phyloP scores from a whole-genome alignment of 2,329 filamentous ascomycete genomes.

The Aspergillus phoenicis region DNA sequence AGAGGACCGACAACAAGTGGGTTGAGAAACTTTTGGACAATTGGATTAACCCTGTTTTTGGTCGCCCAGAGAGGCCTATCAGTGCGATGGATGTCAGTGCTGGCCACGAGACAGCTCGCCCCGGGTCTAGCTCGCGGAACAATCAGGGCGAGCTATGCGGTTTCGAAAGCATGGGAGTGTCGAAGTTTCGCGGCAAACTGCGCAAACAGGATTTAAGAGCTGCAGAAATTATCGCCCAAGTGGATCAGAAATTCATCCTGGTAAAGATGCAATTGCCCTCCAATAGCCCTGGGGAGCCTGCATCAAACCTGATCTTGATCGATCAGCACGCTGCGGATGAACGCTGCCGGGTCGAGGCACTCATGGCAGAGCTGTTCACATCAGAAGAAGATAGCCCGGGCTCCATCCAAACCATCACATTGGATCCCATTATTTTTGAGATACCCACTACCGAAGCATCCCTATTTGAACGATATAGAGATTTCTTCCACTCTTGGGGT shows the following conservation, averaged over 20 bases:
- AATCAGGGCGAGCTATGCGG: constrained; percentile 27
- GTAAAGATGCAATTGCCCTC: constrained; percentile 54
- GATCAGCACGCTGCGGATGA: constrained; percentile 97
- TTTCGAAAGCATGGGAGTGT: constrained; percentile 28
- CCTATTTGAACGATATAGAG: constrained; percentile 58
- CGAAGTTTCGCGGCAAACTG: constrained; percentile 48
- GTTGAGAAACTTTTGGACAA: constrained; percentile 60
- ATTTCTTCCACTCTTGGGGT: constrained; percentile 73
- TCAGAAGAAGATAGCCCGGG: not conserved
- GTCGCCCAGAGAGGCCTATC: constrained; percentile 50
- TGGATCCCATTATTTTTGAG: constrained; percentile 63
- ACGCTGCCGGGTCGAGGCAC: constrained; percentile 72
- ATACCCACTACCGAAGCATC: constrained; percentile 62
- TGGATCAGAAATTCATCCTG: constrained; percentile 89
- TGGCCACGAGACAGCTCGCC: constrained; percentile 22
- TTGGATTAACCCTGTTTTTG: constrained; percentile 79
- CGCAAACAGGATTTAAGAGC: constrained; percentile 62
- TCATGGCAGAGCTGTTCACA: constrained; percentile 62
- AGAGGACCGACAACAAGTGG: constrained; percentile 51
- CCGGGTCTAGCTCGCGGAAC: constrained; percentile 17
- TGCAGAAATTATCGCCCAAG: constrained; percentile 74
- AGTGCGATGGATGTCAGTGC: constrained; percentile 35
- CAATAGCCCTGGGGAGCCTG: not conserved
- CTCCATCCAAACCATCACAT: constrained; percentile 28
- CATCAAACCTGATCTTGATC: constrained; percentile 66